A percentile compares a stretch with the other conserved stretches of the same genome.
phyloP scores from a whole-genome alignment of 1,284 basidiomycete species.

The Malassezia sympodialis region DNA sequence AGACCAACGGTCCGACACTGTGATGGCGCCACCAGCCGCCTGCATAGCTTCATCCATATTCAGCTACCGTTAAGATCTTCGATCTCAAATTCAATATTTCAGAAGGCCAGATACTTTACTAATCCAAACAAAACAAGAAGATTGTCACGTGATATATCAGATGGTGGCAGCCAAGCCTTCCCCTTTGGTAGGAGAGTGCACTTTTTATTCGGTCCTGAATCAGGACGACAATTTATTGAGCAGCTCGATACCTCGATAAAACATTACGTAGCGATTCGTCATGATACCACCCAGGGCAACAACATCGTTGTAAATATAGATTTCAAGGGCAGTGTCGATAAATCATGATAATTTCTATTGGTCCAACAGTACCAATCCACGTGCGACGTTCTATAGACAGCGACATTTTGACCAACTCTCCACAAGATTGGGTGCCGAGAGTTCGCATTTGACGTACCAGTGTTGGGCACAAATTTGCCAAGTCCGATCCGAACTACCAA shows the following conservation, averaged over 20 bases:
- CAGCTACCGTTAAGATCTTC: background rate
- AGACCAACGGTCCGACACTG: slow-evolving; percentile 6
- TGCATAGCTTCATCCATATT: background rate
- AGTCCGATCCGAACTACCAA: background rate
- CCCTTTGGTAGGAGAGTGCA: too few relatives aligned
- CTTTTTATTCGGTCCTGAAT: background rate
- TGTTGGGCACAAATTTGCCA: background rate
- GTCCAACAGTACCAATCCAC: background rate
- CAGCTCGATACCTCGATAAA: background rate
- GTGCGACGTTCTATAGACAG: background rate
- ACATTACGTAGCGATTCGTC: background rate
- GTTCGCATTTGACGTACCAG: background rate
- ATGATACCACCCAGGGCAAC: background rate
- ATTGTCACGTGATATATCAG: background rate
- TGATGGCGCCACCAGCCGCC: background rate
- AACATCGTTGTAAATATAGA: background rate
- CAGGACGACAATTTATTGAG: background rate
- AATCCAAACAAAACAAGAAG: too few relatives aligned
- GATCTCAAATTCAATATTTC: background rate
- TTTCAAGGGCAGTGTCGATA: background rate
- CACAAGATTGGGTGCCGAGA: background rate
- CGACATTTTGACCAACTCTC: background rate
- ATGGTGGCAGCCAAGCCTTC: too few relatives aligned
- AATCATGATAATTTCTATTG: background rate
- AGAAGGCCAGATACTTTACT: background rate